Conservation (phyloP, 305 asterid species). For the Plantago rigida region DNA sequence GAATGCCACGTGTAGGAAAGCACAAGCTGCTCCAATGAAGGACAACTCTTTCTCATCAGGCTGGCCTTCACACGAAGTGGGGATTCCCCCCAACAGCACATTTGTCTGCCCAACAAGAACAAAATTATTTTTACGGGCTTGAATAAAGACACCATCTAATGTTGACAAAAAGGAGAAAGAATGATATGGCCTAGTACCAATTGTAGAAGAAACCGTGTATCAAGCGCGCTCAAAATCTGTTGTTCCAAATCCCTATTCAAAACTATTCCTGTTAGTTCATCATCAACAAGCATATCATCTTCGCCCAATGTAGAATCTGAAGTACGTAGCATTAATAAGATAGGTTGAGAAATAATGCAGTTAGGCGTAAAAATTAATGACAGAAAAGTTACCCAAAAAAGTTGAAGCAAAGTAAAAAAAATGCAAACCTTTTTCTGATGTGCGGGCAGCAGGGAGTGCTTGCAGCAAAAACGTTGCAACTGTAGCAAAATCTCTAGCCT, state of each 20-base stretch:
- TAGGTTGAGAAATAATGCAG: constrained; percentile 11
- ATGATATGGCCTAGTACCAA: constrained; percentile 43
- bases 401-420: constrained; percentile 16
- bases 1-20: constrained; percentile 69
- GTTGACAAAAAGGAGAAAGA: constrained; percentile 17
- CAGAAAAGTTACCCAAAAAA: constrained; percentile 5
- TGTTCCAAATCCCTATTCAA: constrained; percentile 62
- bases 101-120: constrained; percentile 52
- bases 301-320: constrained; percentile 52
- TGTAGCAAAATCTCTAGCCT: constrained; percentile 81
- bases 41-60: constrained; percentile 52
- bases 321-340: constrained; percentile 23
- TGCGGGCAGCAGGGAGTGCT: constrained; percentile 62
- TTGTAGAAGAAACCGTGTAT: constrained; percentile 70
- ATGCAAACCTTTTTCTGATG: constrained; percentile 44
- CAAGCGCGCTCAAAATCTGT: constrained; percentile 64
- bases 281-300: constrained; percentile 66
- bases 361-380: neutral
- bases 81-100: constrained; percentile 53
- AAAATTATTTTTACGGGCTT: constrained; percentile 13
- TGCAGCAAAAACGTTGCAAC: constrained; percentile 69
- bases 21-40: constrained; percentile 80
- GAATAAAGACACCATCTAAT: constrained; percentile 13
- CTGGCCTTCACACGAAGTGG: constrained; percentile 40
- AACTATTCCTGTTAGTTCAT: constrained; percentile 38